A percentile compares a stretch with the other conserved stretches of the same genome.
Conservation (phyloP, 208 protist species). For the Crithidia acanthocephali region DNA sequence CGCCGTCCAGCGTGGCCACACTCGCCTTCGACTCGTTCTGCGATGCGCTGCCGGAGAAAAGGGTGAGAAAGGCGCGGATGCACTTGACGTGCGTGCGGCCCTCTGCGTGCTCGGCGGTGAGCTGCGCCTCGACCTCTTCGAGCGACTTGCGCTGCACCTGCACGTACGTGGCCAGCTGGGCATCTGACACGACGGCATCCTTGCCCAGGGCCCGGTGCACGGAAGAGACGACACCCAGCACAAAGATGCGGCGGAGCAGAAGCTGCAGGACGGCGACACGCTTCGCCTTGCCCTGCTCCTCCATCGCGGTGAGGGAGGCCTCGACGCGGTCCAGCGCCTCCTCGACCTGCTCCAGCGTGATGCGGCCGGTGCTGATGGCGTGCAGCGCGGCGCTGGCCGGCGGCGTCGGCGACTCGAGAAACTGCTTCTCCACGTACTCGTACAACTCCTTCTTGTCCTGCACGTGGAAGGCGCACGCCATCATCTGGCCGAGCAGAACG, state of each 20-base stretch:
- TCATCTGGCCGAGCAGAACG: conserved; percentile 18
- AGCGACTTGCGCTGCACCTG: conserved; percentile 36
- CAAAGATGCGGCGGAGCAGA: conserved; percentile 37
- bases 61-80: conserved; percentile 15
- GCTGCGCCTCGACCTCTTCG: conserved; percentile 32
- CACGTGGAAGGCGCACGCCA: conserved; percentile 27
- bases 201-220: conserved; percentile 29
- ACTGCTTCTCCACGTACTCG: conserved; percentile 11
- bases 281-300: conserved; percentile 23
- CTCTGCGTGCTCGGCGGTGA: conserved; percentile 24
- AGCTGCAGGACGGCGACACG: conserved; percentile 27
- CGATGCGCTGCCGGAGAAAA: not conserved
- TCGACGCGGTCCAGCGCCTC: conserved; percentile 22
- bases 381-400: conserved; percentile 16
- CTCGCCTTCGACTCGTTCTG: not conserved
- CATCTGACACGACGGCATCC: conserved; percentile 17
- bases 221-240: conserved; percentile 22
- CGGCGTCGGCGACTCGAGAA: not conserved
- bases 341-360: conserved; percentile 21
- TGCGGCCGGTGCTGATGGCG: not conserved
- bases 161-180: conserved; percentile 31
- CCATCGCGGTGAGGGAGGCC: not conserved
- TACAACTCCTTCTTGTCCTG: conserved; percentile 13
- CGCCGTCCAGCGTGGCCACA: not conserved
- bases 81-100: conserved; percentile 11